A percentile compares a stretch with the other conserved stretches of the same genome.
Evolutionary conservation across 257 asterid species (phyloP).

Genomic region (Eustoma russellianum): DNA sequence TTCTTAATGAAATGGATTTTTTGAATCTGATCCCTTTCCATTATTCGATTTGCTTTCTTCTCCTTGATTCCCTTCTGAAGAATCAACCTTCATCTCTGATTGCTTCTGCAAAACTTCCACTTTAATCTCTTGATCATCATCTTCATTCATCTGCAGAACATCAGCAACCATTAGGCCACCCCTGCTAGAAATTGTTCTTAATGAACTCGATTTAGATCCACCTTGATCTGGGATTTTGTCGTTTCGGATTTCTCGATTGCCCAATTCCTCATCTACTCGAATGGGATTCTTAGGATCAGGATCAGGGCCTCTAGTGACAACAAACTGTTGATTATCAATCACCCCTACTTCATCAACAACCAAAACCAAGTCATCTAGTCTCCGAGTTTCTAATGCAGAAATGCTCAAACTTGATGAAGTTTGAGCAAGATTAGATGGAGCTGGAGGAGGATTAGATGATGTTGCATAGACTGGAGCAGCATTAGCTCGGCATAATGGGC

Average conservation of each 20-base stretch:
- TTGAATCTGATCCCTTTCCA: slow-evolving; percentile 15
- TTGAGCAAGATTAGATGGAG: slow-evolving; percentile 12
- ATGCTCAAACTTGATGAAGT: slow-evolving; percentile 3
- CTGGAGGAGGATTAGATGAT: slow-evolving; percentile 6
- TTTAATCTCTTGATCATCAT: slow-evolving; percentile 23
- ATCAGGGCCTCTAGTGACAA: slow-evolving; percentile 17
- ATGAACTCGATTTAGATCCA: slow-evolving; percentile 26
- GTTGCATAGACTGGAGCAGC: slow-evolving; percentile 15
- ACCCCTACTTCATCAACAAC: slow-evolving; percentile 36
- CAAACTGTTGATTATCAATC: slow-evolving; percentile 13
- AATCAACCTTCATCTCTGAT: slow-evolving; percentile 5
- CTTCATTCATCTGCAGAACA: slow-evolving; percentile 12
- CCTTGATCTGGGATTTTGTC: slow-evolving; percentile 2
- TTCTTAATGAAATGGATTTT: slow-evolving; percentile 29
- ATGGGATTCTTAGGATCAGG: slow-evolving; percentile 4
- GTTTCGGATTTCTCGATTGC: slow-evolving; percentile 7
- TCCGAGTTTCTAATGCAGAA: slow-evolving; percentile 20
- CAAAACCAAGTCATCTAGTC: slow-evolving; percentile 30
- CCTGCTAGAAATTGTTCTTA: slow-evolving; percentile 26
- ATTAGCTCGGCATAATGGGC: slow-evolving; percentile 74
- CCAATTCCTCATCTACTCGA: neutral
- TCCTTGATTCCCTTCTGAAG: slow-evolving; percentile 21
- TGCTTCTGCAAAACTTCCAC: slow-evolving; percentile 8
- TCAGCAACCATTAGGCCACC: slow-evolving; percentile 16
- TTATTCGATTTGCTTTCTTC: slow-evolving; percentile 6